These are phyloP conservation scores for Penicillium capsulatum DNA, from an alignment of 2,329 filamentous ascomycete genomes.

Conservation along the genomic window DNA sequence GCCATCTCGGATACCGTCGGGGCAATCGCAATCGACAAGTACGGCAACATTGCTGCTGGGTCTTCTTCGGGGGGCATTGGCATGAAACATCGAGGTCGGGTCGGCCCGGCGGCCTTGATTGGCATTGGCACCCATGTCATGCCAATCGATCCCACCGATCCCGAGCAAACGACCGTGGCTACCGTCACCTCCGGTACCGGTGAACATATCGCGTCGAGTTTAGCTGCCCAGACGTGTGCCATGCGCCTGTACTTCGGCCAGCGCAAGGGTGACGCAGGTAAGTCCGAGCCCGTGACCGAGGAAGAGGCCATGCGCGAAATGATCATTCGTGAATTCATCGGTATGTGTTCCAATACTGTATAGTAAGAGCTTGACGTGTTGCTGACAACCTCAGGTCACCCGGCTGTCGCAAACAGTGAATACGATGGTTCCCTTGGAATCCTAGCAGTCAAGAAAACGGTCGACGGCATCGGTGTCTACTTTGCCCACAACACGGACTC, in stretches of 20 bases:
- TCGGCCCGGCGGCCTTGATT: slow-evolving; percentile 88
- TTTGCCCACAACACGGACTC: slow-evolving; percentile 96
- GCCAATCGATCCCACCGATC: slow-evolving; percentile 68
- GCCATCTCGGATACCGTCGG: slow-evolving; percentile 91
- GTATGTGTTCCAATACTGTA: slow-evolving; percentile 34
- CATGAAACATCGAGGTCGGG: slow-evolving; percentile 91
- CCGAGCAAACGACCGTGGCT: slow-evolving; percentile 66
- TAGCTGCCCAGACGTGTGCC: slow-evolving; percentile 82
- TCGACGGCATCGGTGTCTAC: slow-evolving; percentile 73
- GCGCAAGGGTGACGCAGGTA: slow-evolving; percentile 57
- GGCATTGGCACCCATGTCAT: slow-evolving; percentile 87
- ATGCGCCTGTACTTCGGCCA: slow-evolving; percentile 73
- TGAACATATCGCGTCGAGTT: slow-evolving; percentile 95
- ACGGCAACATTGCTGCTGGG: slow-evolving; percentile 84
- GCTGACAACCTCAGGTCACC: slow-evolving; percentile 53
- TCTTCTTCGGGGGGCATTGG: slow-evolving; percentile 97
- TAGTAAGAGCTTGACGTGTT: background rate
- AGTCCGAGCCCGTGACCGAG: slow-evolving; percentile 64
- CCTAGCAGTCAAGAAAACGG: slow-evolving; percentile 81
- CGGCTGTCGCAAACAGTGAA: slow-evolving; percentile 73
- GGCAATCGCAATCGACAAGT: slow-evolving; percentile 83
- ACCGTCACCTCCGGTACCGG: slow-evolving; percentile 91
- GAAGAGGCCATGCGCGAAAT: slow-evolving; percentile 75
- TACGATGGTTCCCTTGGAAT: slow-evolving; percentile 87
- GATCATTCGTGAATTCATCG: slow-evolving; percentile 86